Evolutionary conservation across 2,329 filamentous ascomycete genomes (phyloP), one percentile per base, ranked within the genome.

Genomic region (Colletotrichum tanaceti): DNA sequence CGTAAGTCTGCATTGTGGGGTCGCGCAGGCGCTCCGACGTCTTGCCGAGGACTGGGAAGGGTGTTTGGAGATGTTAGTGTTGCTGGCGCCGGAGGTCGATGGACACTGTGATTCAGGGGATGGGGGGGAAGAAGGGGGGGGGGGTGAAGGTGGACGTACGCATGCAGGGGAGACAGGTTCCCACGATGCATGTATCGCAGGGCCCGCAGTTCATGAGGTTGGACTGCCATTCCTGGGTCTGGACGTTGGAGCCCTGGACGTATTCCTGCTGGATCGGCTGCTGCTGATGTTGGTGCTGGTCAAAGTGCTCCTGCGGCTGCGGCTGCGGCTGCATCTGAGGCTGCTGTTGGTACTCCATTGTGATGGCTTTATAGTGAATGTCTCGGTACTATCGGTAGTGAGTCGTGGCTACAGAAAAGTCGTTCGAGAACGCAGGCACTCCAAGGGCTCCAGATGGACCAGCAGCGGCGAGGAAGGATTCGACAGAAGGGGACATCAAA

Each of bases 11-110:
- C 74, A 82, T 79, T 9, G 77, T 77, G 4, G 82, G 82, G 65
- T 85, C 81, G 55, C 78, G 76, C 74, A 84, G 77, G 68, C 83
- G 82, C 61, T 81, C 78, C 18, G 81, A 72, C 5, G 83, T 84
- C 71, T 79, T 78, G 62, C 83, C 83, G 63, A 83, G 70, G 39
- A 84, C 82, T 84, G 71, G 5, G n/a, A 11, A 22, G 39, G 35
- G 2, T 2, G 18, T 10, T 11, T 4, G 9, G 11, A 13, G 10
- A 11, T 47, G 47, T 65, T 24, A 58, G 63, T 47, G 16, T 28
- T 3, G 43, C 22, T 9, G 10, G 2, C 2, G 4, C 4, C 13
- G 11, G 13, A 20, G 20, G 24, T 16, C 20, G 32, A 49, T 11
- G 10, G 9, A n/a, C 5, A n/a, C 5, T 4, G 22, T 9, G 14